phyloP scores from a whole-genome alignment of 2,329 filamentous ascomycete species.

The Diaporthe vaccinii region DNA sequence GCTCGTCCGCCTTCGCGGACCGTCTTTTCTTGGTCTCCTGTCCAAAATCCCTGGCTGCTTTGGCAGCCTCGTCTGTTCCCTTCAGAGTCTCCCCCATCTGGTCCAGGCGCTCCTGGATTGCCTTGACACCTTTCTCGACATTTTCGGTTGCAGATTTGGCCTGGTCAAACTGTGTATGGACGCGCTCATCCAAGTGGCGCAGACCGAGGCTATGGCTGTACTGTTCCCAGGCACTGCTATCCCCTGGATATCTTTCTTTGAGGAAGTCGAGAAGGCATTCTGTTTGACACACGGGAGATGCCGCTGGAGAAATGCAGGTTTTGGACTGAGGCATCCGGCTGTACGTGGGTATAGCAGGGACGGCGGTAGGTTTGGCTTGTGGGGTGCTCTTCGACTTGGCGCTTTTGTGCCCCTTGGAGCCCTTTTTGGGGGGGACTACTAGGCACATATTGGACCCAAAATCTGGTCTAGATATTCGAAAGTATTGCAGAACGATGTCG shows the following conservation, averaged over 20 bases:
- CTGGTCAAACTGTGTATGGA: slow-evolving; percentile 1
- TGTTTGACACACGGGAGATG: not conserved
- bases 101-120: slow-evolving; percentile 10
- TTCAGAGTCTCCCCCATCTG: slow-evolving; percentile 13
- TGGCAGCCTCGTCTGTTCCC: slow-evolving; percentile 11
- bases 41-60: not conserved
- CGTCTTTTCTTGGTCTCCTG: slow-evolving; percentile 23
- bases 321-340: slow-evolving; percentile 17
- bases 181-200: not conserved
- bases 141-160: not conserved
- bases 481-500: not conserved
- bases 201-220: not conserved
- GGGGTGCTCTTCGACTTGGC: not conserved
- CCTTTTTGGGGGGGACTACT: slow-evolving; percentile 4
- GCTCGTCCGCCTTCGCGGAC: slow-evolving; percentile 2
- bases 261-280: slow-evolving; percentile 17
- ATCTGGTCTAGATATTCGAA: not conserved
- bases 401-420: not conserved
- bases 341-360: not conserved
- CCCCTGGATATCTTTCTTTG: not conserved
- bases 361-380: not conserved
- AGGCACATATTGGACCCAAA: slow-evolving; percentile 17
- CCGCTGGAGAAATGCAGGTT: not conserved
- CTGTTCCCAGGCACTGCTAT: not conserved
- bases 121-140: slow-evolving; percentile 10